These are phyloP conservation scores for Penicillium paradoxum DNA, from an alignment of 495 filamentous ascomycete species.

Conservation along the genomic window DNA sequence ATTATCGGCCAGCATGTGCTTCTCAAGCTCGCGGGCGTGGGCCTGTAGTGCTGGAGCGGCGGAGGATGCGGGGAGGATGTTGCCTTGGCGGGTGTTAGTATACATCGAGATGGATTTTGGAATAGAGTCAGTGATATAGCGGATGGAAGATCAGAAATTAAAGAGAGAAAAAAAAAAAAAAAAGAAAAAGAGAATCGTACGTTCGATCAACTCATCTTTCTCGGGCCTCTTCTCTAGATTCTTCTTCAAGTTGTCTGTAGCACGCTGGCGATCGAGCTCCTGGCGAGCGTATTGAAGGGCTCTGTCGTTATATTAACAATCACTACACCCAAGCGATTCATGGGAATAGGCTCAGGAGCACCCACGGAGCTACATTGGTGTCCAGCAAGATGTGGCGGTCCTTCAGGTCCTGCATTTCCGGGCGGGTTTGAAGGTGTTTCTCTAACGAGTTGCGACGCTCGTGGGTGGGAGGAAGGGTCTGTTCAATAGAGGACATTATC, in stretches of 20 bases:
- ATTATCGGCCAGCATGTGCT: conserved; percentile 76
- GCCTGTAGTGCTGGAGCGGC: conserved; percentile 72
- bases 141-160: not conserved
- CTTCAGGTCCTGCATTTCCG: conserved; percentile 75
- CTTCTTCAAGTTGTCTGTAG: conserved; percentile 62
- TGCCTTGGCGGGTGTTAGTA: conserved; percentile 44
- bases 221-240: conserved; percentile 60
- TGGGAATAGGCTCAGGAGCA: not conserved
- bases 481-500: conserved; percentile 35
- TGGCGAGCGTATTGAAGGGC: conserved; percentile 56
- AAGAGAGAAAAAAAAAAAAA: not conserved
- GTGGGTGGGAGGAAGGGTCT: conserved; percentile 40
- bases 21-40: conserved; percentile 74
- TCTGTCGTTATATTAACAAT: conserved; percentile 23
- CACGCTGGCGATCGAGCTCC: conserved; percentile 62
- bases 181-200: conserved; percentile 42
- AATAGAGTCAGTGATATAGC: not conserved
- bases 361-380: conserved; percentile 63
- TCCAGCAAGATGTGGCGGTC: conserved; percentile 68
- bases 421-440: conserved; percentile 74
- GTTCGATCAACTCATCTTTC: conserved; percentile 63
- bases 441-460: conserved; percentile 85
- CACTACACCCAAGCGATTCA: not conserved
- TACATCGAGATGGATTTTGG: not conserved
- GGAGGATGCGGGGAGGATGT: conserved; percentile 67